Evolutionary conservation across 1,284 basidiomycete species (phyloP).

Genomic region (Sanghuangporus baumii): DNA sequence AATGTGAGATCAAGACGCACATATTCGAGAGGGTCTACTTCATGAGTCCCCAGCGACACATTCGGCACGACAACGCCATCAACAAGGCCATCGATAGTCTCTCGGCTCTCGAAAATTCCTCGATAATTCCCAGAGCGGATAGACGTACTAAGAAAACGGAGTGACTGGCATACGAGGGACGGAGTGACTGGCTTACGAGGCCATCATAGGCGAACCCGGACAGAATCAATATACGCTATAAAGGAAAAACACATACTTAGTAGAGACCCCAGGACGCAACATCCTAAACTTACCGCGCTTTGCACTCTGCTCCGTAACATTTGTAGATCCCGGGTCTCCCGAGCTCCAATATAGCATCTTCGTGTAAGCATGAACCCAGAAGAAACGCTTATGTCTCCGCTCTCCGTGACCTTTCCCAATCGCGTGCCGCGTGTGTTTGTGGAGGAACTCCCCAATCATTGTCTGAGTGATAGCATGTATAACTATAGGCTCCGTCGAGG

Average conservation of each 20-base stretch:
- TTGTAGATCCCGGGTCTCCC: conserved; percentile 85
- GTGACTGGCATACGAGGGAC: too few species aligned
- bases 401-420: conserved; percentile 90
- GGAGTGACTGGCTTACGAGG: too few species aligned
- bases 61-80: too few species aligned
- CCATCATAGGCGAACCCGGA: too few species aligned
- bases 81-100: too few species aligned
- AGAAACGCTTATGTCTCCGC: conserved; percentile 91
- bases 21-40: conserved; percentile 42
- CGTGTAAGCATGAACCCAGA: conserved; percentile 99
- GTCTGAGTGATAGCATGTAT: too few species aligned
- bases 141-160: too few species aligned
- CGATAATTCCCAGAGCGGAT: too few species aligned
- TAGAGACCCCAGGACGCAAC: conserved; percentile 14
- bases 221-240: conserved; percentile 93
- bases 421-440: conserved; percentile 93
- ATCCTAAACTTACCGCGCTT: conserved; percentile 82
- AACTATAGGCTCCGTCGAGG: conserved; percentile 75
- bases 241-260: conserved; percentile 11
- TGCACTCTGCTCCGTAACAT: conserved; percentile 85
- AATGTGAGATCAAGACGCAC: too few species aligned
- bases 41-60: too few species aligned
- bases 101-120: too few species aligned
- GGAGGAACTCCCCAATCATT: conserved; percentile 98
- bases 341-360: conserved; percentile 98